These are phyloP conservation scores for Phylloboletellus chloephorus DNA, from an alignment of 1,284 basidiomycete genomes.

Conservation along the genomic window DNA sequence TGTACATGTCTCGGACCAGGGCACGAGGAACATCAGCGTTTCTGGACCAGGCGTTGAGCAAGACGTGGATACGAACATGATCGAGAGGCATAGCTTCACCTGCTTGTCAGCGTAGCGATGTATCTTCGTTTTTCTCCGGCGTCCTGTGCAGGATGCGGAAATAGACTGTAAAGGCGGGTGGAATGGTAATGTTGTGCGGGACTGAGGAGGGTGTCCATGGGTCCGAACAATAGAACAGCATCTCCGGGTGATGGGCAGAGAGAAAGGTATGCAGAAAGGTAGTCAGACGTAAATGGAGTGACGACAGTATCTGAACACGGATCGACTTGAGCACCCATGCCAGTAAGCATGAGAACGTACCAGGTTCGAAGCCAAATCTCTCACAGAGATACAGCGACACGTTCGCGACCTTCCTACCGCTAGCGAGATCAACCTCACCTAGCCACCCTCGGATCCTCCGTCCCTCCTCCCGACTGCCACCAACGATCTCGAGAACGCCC, in stretches of 20 bases:
- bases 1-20: conserved; percentile 81
- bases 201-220: conserved; percentile 69
- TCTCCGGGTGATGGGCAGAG: conserved; percentile 64
- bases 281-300: conserved; percentile 70
- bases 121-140: conserved; percentile 65
- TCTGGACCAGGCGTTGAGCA: conserved; percentile 34
- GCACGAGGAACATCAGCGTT: conserved; percentile 81
- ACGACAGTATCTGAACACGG: conserved; percentile 56
- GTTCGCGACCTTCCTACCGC: conserved; percentile 57
- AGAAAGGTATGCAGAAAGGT: conserved; percentile 69
- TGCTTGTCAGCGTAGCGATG: conserved; percentile 61
- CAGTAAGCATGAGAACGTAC: conserved; percentile 32
- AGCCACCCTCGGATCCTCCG: conserved; percentile 65
- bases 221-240: conserved; percentile 69
- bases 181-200: conserved; percentile 68
- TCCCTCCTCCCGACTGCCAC: conserved; percentile 67
- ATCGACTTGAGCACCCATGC: neutral
- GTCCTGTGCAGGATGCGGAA: conserved; percentile 75
- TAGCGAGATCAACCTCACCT: conserved; percentile 64
- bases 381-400: conserved; percentile 72
- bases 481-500: conserved; percentile 66
- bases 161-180: conserved; percentile 62
- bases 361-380: conserved; percentile 73
- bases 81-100: conserved; percentile 34
- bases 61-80: neutral